Percentiles rank a stretch among this genome's conserved stretches.
phyloP scores from a whole-genome alignment of 2,329 filamentous ascomycete species.

The Venturia pyrina region DNA sequence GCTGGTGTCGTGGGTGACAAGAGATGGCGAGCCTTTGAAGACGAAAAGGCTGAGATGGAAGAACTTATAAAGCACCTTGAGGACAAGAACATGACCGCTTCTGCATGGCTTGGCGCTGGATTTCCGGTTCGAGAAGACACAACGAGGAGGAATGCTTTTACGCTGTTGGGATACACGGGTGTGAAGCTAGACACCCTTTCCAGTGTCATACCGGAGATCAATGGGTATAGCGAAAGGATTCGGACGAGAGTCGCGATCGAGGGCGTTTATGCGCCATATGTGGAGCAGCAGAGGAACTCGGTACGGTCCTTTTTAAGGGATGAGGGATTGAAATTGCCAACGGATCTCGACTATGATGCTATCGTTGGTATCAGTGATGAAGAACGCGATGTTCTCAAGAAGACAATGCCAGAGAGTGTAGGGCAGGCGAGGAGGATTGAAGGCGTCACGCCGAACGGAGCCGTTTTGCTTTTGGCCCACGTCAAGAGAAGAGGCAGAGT shows the following conservation, averaged over 20 bases:
- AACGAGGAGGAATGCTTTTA: constrained; percentile 60
- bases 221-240: constrained; percentile 47
- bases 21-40: constrained; percentile 63
- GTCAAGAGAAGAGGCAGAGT: not conserved
- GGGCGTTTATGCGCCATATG: constrained; percentile 77
- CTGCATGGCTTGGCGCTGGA: constrained; percentile 59
- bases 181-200: constrained; percentile 50
- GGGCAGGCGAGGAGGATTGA: constrained; percentile 84
- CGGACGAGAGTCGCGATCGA: constrained; percentile 67
- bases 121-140: constrained; percentile 60
- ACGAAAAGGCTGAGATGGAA: constrained; percentile 56
- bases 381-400: constrained; percentile 61
- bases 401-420: constrained; percentile 69
- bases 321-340: constrained; percentile 62
- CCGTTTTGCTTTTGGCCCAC: constrained; percentile 43
- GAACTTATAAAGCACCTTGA: constrained; percentile 54
- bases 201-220: constrained; percentile 46
- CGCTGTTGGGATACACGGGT: constrained; percentile 62
- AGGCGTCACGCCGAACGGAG: constrained; percentile 50
- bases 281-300: constrained; percentile 58
- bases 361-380: constrained; percentile 69
- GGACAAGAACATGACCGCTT: constrained; percentile 46
- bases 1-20: constrained; percentile 70
- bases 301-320: constrained; percentile 63
- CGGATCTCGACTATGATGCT: constrained; percentile 63